phyloP scores from a whole-genome alignment of 192 early-diverging fungal genomes.

The Allomyces arbusculus region DNA sequence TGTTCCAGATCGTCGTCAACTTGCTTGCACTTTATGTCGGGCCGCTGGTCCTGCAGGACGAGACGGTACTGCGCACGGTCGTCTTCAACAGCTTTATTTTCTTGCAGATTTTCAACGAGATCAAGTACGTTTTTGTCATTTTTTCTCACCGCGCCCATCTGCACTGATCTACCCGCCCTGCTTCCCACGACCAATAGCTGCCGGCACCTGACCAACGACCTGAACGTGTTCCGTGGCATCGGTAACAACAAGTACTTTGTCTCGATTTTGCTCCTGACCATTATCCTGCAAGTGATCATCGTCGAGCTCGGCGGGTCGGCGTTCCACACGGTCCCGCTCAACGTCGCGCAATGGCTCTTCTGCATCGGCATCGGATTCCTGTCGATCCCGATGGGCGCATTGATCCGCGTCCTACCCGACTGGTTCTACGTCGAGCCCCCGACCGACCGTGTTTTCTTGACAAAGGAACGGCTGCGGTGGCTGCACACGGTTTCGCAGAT shows the following conservation, averaged over 20 bases:
- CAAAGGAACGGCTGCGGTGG: background rate
- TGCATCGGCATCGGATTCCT: slow-evolving; percentile 2
- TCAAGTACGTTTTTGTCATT: slow-evolving; percentile 38
- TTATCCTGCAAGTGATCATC: slow-evolving; percentile 14
- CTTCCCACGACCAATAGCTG: background rate
- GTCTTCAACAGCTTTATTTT: slow-evolving; percentile 89
- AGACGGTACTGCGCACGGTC: slow-evolving; percentile 40
- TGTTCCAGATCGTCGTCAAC: slow-evolving; percentile 70
- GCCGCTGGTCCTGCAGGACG: slow-evolving; percentile 30
- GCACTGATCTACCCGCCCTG: background rate
- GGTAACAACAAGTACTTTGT: slow-evolving; percentile 14
- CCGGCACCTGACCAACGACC: slow-evolving; percentile 11
- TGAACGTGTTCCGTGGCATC: slow-evolving; percentile 20
- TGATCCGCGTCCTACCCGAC: background rate
- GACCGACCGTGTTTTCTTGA: background rate
- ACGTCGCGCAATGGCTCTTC: background rate
- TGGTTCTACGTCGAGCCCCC: background rate
- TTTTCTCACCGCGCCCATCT: background rate
- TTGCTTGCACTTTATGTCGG: slow-evolving; percentile 51
- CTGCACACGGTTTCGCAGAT: background rate
- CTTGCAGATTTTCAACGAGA: slow-evolving; percentile 74
- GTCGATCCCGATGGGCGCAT: slow-evolving; percentile 4
- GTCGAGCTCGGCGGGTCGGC: slow-evolving; percentile 14
- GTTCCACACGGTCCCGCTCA: slow-evolving; percentile 7
- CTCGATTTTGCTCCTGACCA: slow-evolving; percentile 8